These are phyloP conservation scores for Neofusicoccum kwambonambiense DNA, from an alignment of 2,329 filamentous ascomycete species.

Conservation along the genomic window DNA sequence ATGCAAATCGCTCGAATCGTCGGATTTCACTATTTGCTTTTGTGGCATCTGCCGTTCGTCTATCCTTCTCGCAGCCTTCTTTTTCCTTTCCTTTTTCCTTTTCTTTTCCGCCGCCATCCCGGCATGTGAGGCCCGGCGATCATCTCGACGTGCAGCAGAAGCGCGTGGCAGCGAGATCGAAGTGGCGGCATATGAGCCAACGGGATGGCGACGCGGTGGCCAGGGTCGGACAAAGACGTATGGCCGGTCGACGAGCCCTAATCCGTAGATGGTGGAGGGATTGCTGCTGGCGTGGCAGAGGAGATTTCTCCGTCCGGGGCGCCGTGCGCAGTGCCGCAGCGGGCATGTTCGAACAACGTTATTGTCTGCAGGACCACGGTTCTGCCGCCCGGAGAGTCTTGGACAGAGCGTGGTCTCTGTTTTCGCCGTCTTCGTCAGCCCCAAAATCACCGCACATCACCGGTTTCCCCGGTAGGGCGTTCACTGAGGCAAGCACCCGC, in stretches of 20 bases:
- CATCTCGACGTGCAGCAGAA: not conserved
- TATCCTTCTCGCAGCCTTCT: not conserved
- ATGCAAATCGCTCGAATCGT: not conserved
- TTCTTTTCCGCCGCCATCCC: not conserved
- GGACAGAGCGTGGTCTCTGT: too few relatives aligned
- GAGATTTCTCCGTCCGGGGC: not conserved
- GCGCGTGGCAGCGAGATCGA: not conserved
- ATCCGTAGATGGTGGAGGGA: not conserved
- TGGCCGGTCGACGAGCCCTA: not conserved
- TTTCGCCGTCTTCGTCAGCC: not conserved
- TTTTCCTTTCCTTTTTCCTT: not conserved
- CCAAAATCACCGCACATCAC: not conserved
- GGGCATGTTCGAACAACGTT: too few relatives aligned
- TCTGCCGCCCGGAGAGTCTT: too few relatives aligned
- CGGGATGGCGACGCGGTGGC: not conserved
- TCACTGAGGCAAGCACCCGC: not conserved
- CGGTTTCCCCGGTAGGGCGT: not conserved
- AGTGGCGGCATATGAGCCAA: not conserved
- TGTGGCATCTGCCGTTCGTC: not conserved
- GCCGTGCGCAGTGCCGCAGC: too few relatives aligned
- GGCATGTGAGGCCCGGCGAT: not conserved
- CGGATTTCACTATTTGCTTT: not conserved
- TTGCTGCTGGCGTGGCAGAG: not conserved
- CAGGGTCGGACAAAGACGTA: not conserved
- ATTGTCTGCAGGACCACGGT: too few relatives aligned